These are phyloP conservation scores for Alternaria rosae DNA, from an alignment of 2,329 filamentous ascomycete genomes.

Conservation along the genomic window DNA sequence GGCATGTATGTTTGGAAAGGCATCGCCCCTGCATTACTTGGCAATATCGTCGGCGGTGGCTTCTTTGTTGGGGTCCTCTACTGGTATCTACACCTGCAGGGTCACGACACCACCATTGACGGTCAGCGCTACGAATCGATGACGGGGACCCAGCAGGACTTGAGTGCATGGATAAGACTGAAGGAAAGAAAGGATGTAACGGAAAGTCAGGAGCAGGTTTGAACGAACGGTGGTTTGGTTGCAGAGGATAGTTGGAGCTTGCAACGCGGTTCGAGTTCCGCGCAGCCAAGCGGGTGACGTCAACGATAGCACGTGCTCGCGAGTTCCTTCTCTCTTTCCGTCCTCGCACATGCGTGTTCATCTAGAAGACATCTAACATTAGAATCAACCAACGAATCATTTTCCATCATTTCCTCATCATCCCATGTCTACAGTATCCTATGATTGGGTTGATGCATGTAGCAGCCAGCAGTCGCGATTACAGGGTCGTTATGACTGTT, in stretches of 20 bases:
- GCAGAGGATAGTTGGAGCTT: neutral
- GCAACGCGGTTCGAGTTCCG: neutral
- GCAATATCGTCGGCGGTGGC: conserved; percentile 32
- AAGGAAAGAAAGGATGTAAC: neutral
- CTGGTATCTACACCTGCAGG: conserved; percentile 11
- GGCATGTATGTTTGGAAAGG: conserved; percentile 40
- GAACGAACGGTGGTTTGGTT: neutral
- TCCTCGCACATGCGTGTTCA: too few relatives aligned
- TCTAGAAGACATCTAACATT: neutral
- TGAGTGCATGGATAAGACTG: neutral
- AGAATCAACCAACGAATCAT: neutral
- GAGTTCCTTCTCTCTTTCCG: too few relatives aligned
- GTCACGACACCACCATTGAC: conserved; percentile 4
- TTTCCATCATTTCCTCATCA: neutral
- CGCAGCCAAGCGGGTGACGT: neutral
- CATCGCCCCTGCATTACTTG: conserved; percentile 33
- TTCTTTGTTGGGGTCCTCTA: conserved; percentile 11
- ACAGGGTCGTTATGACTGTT: too few relatives aligned
- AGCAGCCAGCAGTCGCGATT: neutral
- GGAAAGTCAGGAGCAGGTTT: neutral
- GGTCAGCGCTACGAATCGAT: conserved; percentile 6
- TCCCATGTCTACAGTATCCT: neutral
- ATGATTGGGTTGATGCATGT: neutral
- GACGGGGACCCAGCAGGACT: neutral
- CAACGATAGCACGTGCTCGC: neutral